Evolutionary conservation across 371 early-diverging fungal species (phyloP).

Genomic region (Mucor mucedo): DNA sequence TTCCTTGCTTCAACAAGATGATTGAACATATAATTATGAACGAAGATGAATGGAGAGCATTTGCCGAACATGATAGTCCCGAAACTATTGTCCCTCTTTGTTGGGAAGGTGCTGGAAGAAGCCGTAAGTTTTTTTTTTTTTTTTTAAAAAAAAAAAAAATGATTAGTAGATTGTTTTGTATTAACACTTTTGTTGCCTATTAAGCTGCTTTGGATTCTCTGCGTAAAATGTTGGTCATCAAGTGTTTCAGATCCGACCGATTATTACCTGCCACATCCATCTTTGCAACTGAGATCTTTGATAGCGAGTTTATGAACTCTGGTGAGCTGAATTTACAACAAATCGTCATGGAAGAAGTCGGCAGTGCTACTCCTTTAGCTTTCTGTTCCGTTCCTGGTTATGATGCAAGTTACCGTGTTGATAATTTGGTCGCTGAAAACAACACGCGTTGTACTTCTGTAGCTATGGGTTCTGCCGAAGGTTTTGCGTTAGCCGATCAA

Average conservation of each 20-base stretch:
- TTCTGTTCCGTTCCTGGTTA: slow-evolving; percentile 95
- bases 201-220: slow-evolving; percentile 55
- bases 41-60: slow-evolving; percentile 62
- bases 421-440: slow-evolving; percentile 81
- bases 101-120: slow-evolving; percentile 57
- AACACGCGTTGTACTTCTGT: slow-evolving; percentile 77
- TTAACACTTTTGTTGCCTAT: not conserved
- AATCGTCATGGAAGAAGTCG: slow-evolving; percentile 78
- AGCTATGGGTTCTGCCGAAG: slow-evolving; percentile 98
- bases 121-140: slow-evolving; percentile 47
- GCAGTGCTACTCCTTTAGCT: slow-evolving; percentile 81
- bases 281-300: slow-evolving; percentile 84
- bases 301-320: slow-evolving; percentile 58
- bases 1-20: slow-evolving; percentile 65
- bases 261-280: slow-evolving; percentile 75
- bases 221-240: slow-evolving; percentile 80
- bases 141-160: not conserved
- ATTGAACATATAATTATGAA: slow-evolving; percentile 56
- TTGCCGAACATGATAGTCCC: slow-evolving; percentile 59
- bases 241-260: slow-evolving; percentile 90
- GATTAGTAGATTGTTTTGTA: not conserved
- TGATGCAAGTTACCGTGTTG: slow-evolving; percentile 96
- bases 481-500: slow-evolving; percentile 88
- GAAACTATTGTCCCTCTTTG: slow-evolving; percentile 71
- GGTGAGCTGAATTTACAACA: slow-evolving; percentile 74